Conservation (phyloP, 768 basidiomycete genomes). For the Dioszegia hungarica region DNA sequence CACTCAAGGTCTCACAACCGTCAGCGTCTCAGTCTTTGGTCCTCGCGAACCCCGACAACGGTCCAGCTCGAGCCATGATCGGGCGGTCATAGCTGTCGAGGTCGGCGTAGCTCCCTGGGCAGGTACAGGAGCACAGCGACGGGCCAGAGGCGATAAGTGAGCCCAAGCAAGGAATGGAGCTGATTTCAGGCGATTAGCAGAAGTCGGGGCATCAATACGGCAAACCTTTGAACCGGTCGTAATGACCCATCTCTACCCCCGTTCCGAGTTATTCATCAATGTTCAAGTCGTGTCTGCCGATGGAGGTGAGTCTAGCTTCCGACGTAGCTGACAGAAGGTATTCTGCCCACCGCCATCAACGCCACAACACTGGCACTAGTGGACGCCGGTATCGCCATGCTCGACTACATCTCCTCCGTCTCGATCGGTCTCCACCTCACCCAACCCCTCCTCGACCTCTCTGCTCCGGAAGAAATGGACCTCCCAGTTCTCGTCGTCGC, state of each 20-base stretch:
- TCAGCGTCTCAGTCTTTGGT: constrained; percentile 81
- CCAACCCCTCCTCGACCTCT: constrained; percentile 76
- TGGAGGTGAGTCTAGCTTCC: constrained; percentile 54
- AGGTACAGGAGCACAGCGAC: constrained; percentile 64
- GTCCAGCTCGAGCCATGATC: constrained; percentile 75
- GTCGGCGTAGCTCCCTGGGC: constrained; percentile 83
- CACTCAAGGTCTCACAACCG: constrained; percentile 84
- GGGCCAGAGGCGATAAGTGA: constrained; percentile 81
- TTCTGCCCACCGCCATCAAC: constrained; percentile 87
- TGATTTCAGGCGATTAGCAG: constrained; percentile 67
- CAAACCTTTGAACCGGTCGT: constrained; percentile 95
- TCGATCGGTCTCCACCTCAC: constrained; percentile 74
- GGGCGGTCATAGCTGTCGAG: constrained; percentile 84
- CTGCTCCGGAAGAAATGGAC: constrained; percentile 81
- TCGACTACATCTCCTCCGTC: constrained; percentile 86
- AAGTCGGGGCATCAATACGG: constrained; percentile 79
- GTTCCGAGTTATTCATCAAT: constrained; percentile 89
- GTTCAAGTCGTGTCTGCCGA: constrained; percentile 91
- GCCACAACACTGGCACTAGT: constrained; percentile 88
- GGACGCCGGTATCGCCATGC: constrained; percentile 80
- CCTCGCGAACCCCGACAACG: constrained; percentile 82
- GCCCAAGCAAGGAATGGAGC: constrained; percentile 40
- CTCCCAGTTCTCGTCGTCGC: constrained; percentile 84
- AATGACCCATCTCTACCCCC: constrained; percentile 82
- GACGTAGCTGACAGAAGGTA: constrained; percentile 50